Evolutionary conservation across 495 filamentous ascomycete genomes (phyloP), one percentile per base, ranked within the genome.

Genomic region (Podospora fimiseda): DNA sequence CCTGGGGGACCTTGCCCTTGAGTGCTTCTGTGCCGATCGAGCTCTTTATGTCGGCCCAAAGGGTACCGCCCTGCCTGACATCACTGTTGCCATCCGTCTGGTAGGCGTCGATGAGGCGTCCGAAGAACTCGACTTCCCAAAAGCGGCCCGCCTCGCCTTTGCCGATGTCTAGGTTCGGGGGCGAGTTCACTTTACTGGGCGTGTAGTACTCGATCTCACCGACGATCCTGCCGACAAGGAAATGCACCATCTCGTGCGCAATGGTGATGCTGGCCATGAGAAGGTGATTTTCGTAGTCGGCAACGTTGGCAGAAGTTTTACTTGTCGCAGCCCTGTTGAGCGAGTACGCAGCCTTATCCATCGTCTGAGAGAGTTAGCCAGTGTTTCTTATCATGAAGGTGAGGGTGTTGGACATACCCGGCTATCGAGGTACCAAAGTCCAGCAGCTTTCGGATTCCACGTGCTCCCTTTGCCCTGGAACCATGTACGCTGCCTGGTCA

Each of bases 71-170:
- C 42, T 44, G 42, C 4, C 11, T 7, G 14, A 8, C 5, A 22
- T 44, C 42, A 33, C 11, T 33, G 27, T 33, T 33, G 27, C 27
- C 27, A 33, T 33, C 27, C 27, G 27, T 33, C 7, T 19, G 22
- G 18, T 21, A 44, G 9, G 2, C 18, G 18, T 22, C 7, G 11
- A 44, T 22, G 42, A 11, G 19, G 42, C 22, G 22, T 11, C 42
- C 42, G 18, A 44, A 19, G 16, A 44, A 44, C 42, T 44, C 14
- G 42, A 19, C 42, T 19, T 44, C 42, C 42, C 42, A 44, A 22
- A 22, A 44, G 18, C 16, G 42, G 16, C 42, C 42, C 6, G 42
- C 20, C 42, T 44, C 42, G 16, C 42, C 42, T 13, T 5, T 21
- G 5, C 11, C 18, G 13, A n/a, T 41, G 39, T 18, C 14, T 14